Evolutionary conservation across 192 early-diverging fungal species (phyloP), one percentile per base, ranked within the genome.

Genomic region (Backusella tarrabulga): DNA sequence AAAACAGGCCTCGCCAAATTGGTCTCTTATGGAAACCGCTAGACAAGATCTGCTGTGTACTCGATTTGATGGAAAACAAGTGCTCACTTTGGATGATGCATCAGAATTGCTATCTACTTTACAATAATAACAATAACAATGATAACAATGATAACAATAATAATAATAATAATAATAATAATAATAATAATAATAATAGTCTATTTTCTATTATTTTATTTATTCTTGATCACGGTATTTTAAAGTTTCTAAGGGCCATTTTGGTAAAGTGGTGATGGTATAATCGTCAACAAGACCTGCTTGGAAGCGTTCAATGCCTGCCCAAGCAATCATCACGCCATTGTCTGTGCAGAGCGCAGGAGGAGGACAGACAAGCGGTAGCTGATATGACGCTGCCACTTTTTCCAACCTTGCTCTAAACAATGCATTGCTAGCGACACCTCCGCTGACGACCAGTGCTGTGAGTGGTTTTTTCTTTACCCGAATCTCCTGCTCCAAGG

Each of bases 271-370:
- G 32, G 89, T 89, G 42, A 95, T 90, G 40, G 86, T 86, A 84
- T 93, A 95, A 38, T 87, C 81, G 79, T 93, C 92, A 0, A 92
- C 77, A 74, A 93, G 84, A 3, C 92, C 90, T 21, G 74, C 75
- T 67, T 85, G 84, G 72, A 90, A 86, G 21, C 93, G 83, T 80
- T 95, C 93, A 8, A 93, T 32, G n/a, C 93, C 93, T 7, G 92
- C 85, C 93, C 93, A 95, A 3, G 93, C 93, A 82, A 95, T 89
- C 93, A 95, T 95, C 34, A 91, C 92, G 40, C 91, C 93, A 81
- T 95, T 95, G 79, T 95, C 93, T 4, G 93, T 91, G 76, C 93
- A 95, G 70, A 93, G 80, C 6, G 88, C 80, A 14, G 93, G 92
- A n/a, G 92, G 92, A 40, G 93, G 93, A 67, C 90, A 93, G 36